phyloP scores from a whole-genome alignment of 306 rosid species.

The Fragaria nilgerrensis region DNA sequence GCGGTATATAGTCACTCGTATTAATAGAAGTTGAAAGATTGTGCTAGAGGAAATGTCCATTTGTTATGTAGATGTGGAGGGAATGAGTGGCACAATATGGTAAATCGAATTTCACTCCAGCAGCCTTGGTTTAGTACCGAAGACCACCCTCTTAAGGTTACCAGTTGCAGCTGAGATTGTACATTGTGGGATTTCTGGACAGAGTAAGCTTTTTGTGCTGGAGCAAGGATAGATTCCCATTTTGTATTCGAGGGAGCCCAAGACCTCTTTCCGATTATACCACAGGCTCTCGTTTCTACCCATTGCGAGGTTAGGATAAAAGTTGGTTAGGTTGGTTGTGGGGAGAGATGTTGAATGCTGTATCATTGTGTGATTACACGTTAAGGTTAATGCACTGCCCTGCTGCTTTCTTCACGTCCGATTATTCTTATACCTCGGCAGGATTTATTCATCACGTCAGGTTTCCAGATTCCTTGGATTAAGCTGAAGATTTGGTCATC shows the following conservation, averaged over 20 bases:
- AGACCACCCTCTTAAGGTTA: conserved; percentile 6
- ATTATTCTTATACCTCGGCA: neutral
- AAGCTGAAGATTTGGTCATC: neutral
- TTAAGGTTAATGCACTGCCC: neutral
- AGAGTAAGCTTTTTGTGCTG: conserved; percentile 18
- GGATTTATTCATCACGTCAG: neutral
- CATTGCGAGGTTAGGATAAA: conserved; percentile 12
- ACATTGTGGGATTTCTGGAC: conserved; percentile 33
- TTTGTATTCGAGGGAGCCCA: conserved; percentile 32
- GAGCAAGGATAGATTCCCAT: conserved; percentile 34
- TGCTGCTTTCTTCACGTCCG: neutral
- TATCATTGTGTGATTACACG: conserved; percentile 15
- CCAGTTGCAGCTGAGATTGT: conserved; percentile 20
- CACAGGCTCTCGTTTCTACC: conserved; percentile 15
- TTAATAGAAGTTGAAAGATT: conserved; percentile 44
- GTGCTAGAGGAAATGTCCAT: conserved; percentile 11
- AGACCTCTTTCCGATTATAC: conserved; percentile 19
- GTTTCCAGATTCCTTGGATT: neutral
- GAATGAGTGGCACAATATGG: conserved; percentile 23
- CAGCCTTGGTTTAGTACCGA: conserved; percentile 22
- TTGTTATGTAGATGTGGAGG: conserved; percentile 24
- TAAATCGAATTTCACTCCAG: conserved; percentile 14
- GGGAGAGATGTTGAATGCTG: neutral
- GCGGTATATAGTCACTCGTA: conserved; percentile 72
- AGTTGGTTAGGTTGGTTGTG: neutral